These are phyloP conservation scores for Tuber borchii DNA, from an alignment of 495 filamentous ascomycete genomes.

Conservation along the genomic window DNA sequence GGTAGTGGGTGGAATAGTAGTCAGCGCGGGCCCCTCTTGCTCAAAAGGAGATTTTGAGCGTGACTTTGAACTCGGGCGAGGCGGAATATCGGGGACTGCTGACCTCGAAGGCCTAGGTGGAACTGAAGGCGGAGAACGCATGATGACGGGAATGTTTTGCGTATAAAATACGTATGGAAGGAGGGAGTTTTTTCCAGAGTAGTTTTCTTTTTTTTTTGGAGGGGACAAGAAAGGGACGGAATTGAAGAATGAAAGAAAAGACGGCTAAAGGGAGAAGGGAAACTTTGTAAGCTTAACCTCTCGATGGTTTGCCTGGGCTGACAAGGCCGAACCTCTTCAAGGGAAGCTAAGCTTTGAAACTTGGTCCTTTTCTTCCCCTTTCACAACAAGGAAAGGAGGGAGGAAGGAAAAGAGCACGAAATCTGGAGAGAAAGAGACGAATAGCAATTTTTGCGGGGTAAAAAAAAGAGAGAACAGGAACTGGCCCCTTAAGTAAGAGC, in stretches of 20 bases:
- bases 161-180: slow-evolving; percentile 10
- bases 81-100: slow-evolving; percentile 28
- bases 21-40: slow-evolving; percentile 16
- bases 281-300: slow-evolving; percentile 1
- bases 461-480: slow-evolving; percentile 6
- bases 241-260: neutral
- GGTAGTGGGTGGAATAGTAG: slow-evolving; percentile 27
- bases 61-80: slow-evolving; percentile 19
- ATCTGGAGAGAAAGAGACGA: neutral
- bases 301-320: neutral
- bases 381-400: neutral
- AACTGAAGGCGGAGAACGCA: slow-evolving; percentile 54
- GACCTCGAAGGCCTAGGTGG: slow-evolving; percentile 58
- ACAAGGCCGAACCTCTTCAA: neutral
- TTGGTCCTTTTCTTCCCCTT: neutral
- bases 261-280: neutral
- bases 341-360: neutral
- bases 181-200: slow-evolving; percentile 10
- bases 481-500: slow-evolving; percentile 6
- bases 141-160: slow-evolving; percentile 38
- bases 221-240: neutral
- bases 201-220: neutral
- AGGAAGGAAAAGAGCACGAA: neutral
- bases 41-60: slow-evolving; percentile 26
- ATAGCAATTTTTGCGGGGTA: neutral